phyloP scores from a whole-genome alignment of 176 grass and related monocot genomes.

The Lolium rigidum region DNA sequence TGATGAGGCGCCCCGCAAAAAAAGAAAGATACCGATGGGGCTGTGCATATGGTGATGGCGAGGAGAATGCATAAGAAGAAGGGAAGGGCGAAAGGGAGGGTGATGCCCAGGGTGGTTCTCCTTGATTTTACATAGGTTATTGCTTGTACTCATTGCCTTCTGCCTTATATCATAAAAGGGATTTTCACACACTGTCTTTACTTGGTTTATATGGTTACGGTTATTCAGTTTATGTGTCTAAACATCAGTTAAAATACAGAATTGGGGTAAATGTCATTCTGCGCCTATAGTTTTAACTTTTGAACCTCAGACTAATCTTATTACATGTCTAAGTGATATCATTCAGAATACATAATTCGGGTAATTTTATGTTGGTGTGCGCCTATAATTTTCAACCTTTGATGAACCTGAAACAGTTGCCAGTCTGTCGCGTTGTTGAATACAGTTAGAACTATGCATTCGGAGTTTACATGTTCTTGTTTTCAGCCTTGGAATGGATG shows the following conservation, averaged over 20 bases:
- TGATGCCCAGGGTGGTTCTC: too few species aligned
- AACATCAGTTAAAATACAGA: neutral
- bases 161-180: neutral
- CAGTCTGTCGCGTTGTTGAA: neutral
- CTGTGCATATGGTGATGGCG: conserved; percentile 42
- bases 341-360: neutral
- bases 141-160: neutral
- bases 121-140: conserved; percentile 57
- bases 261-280: neutral
- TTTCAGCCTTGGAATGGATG: neutral
- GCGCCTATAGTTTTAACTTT: neutral
- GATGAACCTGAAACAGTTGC: neutral
- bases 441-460: neutral
- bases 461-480: neutral
- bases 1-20: too few species aligned
- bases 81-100: too few species aligned
- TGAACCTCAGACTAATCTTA: too few species aligned
- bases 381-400: neutral
- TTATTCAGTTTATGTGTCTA: neutral
- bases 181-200: neutral
- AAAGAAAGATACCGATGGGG: conserved; percentile 47
- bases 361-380: neutral
- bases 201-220: neutral
- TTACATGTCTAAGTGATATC: neutral
- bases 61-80: conserved; percentile 42